These are phyloP conservation scores for Umbelopsis sp. DNA, from an alignment of 371 early-diverging fungal species.

Conservation along the genomic window DNA sequence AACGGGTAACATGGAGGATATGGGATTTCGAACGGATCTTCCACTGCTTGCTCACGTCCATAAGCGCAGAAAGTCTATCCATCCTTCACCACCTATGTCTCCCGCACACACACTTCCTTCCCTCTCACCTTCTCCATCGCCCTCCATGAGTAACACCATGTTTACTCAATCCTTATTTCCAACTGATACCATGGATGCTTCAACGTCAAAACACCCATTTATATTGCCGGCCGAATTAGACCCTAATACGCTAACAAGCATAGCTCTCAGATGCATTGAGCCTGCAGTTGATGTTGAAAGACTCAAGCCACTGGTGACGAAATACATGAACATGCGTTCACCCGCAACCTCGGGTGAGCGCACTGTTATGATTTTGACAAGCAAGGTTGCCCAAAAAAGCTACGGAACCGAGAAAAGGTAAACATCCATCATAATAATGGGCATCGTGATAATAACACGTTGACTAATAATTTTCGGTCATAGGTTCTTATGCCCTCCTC, in stretches of 20 bases:
- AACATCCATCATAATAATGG: background rate
- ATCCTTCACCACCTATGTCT: background rate
- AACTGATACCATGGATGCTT: background rate
- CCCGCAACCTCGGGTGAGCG: conserved; percentile 61
- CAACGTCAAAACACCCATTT: background rate
- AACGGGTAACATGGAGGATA: conserved; percentile 1
- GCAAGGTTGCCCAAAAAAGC: conserved; percentile 84
- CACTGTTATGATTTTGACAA: conserved; percentile 73
- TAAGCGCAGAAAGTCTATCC: conserved; percentile 9
- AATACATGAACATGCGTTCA: conserved; percentile 44
- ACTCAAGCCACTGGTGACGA: conserved; percentile 43
- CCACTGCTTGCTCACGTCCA: conserved; percentile 10
- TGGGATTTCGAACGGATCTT: conserved; percentile 10
- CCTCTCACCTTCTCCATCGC: conserved; percentile 1
- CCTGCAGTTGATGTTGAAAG: conserved; percentile 14
- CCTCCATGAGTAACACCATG: background rate
- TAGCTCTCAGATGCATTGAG: conserved; percentile 10
- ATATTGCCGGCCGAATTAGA: conserved; percentile 7
- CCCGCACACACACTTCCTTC: conserved; percentile 2
- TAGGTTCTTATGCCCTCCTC: conserved; percentile 72
- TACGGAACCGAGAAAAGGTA: conserved; percentile 85
- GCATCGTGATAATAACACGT: too few relatives aligned
- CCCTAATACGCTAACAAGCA: conserved; percentile 8
- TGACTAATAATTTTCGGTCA: conserved; percentile 22
- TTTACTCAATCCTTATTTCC: background rate